Conservation (phyloP, 257 asterid genomes). For the Solanum commersonii region DNA sequence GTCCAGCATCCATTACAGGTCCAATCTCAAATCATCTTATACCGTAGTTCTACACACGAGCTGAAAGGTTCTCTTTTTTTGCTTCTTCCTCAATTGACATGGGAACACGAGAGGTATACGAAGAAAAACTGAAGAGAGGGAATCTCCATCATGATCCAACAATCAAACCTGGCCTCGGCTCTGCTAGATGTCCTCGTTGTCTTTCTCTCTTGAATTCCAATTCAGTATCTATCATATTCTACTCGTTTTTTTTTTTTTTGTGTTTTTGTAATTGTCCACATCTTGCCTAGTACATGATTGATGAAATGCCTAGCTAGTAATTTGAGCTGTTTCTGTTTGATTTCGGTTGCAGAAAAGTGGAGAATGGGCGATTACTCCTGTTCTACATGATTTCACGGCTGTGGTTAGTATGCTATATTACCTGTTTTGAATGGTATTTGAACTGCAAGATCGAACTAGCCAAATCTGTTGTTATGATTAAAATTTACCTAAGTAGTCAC, state of each 20-base stretch:
- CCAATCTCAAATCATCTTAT: not conserved
- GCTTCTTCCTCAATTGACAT: not conserved
- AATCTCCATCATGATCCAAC: slow-evolving; percentile 68
- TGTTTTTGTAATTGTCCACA: not conserved
- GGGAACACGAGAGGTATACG: slow-evolving; percentile 89
- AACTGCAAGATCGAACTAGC: not conserved
- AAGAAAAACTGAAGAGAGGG: slow-evolving; percentile 16
- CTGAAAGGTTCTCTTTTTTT: not conserved
- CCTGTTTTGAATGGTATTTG: too few relatives aligned
- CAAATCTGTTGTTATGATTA: not conserved
- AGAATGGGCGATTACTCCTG: slow-evolving; percentile 58
- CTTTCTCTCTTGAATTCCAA: slow-evolving; percentile 49
- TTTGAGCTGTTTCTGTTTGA: not conserved
- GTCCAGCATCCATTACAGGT: too few relatives aligned
- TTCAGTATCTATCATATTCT: slow-evolving; percentile 8
- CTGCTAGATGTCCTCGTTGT: slow-evolving; percentile 80
- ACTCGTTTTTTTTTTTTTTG: not conserved
- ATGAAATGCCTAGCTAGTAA: slow-evolving; percentile 1
- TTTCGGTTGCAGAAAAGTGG: slow-evolving; percentile 24
- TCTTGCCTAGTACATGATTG: slow-evolving; percentile 5
- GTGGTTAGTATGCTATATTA: slow-evolving; percentile 34
- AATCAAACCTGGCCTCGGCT: slow-evolving; percentile 72
- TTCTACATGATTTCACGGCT: slow-evolving; percentile 61
- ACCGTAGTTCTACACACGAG: not conserved
- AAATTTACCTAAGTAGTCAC: not conserved